Evolutionary conservation across 2,329 filamentous ascomycete species (phyloP).

Genomic region (Davidsoniella virescens): DNA sequence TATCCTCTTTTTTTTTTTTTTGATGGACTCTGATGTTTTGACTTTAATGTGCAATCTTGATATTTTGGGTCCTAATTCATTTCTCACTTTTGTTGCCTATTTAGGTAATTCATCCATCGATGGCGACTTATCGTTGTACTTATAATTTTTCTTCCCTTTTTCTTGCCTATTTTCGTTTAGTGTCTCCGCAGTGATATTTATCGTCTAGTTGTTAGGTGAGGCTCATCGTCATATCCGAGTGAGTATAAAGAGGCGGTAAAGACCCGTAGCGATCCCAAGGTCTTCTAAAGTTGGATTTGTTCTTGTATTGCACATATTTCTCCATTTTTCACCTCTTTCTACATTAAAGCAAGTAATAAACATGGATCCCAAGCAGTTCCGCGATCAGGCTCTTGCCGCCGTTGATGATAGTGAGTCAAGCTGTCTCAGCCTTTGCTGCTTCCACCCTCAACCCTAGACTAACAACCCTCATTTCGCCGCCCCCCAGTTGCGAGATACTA

Average conservation of each 20-base stretch:
- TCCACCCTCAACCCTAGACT: slow-evolving; percentile 4
- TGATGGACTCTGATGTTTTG: neutral
- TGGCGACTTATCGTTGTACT: neutral
- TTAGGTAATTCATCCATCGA: neutral
- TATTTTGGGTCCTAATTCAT: neutral
- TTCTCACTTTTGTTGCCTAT: slow-evolving; percentile 7
- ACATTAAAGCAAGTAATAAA: neutral
- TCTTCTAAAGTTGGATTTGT: neutral
- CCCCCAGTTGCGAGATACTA: slow-evolving; percentile 65
- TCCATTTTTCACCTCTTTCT: neutral
- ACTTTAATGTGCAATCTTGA: too few relatives aligned
- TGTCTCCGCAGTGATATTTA: neutral
- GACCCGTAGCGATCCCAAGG: neutral
- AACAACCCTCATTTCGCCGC: slow-evolving; percentile 6
- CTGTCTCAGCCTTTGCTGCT: slow-evolving; percentile 5
- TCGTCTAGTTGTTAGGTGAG: neutral
- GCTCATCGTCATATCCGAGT: neutral
- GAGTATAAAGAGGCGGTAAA: neutral
- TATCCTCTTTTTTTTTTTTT: neutral
- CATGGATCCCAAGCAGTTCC: slow-evolving; percentile 72
- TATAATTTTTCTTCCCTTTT: neutral
- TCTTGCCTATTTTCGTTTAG: neutral
- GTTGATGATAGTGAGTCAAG: slow-evolving; percentile 61
- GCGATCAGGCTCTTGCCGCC: slow-evolving; percentile 56
- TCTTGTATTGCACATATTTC: neutral